phyloP scores from a whole-genome alignment of 2,329 filamentous ascomycete species.

The Epichloe glyceriae region DNA sequence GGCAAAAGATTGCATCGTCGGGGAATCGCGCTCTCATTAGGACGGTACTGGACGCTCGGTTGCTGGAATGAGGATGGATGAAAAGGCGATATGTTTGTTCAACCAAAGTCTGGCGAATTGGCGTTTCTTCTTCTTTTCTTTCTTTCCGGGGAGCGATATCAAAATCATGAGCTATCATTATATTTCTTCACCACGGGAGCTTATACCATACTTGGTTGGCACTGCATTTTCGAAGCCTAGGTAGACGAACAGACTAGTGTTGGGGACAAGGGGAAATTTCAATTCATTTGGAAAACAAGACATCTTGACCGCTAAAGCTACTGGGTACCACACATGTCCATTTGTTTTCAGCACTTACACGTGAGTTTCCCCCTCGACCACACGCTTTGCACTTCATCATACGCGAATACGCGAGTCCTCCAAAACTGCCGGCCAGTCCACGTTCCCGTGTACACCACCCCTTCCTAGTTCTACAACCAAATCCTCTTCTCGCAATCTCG shows the following conservation, averaged over 20 bases:
- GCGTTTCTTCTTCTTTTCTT: background rate
- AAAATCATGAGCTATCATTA: background rate
- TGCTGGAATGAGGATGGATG: conserved; percentile 25
- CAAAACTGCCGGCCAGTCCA: background rate
- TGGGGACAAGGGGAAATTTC: background rate
- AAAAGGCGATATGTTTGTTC: background rate
- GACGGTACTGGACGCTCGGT: conserved; percentile 41
- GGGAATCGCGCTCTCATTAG: conserved; percentile 35
- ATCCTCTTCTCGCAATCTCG: background rate
- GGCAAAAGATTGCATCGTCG: conserved; percentile 32
- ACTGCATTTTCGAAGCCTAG: background rate
- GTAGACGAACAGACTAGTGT: too few species aligned
- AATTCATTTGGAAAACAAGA: background rate
- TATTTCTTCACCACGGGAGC: too few species aligned
- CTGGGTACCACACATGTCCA: background rate
- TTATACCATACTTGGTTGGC: background rate
- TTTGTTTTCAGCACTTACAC: too few species aligned
- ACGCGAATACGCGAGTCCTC: background rate
- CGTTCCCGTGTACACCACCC: background rate
- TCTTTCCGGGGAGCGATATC: background rate
- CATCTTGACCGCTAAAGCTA: background rate
- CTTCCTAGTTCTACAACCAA: background rate
- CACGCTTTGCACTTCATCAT: background rate
- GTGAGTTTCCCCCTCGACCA: too few species aligned
- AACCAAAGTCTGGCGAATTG: conserved; percentile 1